Evolutionary conservation across 257 asterid species (phyloP).

Genomic region (Fraxinus quadrangulata): DNA sequence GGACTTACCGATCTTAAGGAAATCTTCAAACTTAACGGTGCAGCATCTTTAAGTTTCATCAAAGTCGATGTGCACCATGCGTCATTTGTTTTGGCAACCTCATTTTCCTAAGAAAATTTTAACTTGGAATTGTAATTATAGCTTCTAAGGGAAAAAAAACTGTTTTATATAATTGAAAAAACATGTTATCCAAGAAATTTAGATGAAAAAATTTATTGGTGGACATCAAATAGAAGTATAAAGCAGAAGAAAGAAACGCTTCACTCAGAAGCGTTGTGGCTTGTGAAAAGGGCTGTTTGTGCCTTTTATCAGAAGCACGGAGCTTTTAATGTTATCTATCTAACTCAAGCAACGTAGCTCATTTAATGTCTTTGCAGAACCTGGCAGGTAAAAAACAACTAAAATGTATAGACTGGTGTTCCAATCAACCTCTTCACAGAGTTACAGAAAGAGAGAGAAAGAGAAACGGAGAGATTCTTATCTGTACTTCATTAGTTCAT

Average conservation of each 20-base stretch:
- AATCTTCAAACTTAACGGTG: slow-evolving; percentile 95
- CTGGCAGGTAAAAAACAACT: neutral
- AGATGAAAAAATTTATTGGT: neutral
- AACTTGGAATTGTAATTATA: slow-evolving; percentile 9
- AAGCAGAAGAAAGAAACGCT: neutral
- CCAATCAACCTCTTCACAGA: neutral
- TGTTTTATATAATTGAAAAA: slow-evolving; percentile 1
- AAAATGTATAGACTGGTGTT: neutral
- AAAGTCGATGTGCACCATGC: slow-evolving; percentile 66
- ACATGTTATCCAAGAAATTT: neutral
- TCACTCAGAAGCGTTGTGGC: neutral
- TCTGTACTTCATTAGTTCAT: neutral
- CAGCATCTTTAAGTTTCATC: slow-evolving; percentile 68
- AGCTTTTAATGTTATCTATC: neutral
- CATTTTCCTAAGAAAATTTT: slow-evolving; percentile 53
- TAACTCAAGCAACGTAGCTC: neutral
- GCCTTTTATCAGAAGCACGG: neutral
- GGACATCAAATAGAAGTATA: neutral
- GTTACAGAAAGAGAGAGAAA: neutral
- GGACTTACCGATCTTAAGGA: slow-evolving; percentile 84
- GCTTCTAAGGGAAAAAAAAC: slow-evolving; percentile 31
- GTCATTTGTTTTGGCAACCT: slow-evolving; percentile 70
- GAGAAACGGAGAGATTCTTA: neutral
- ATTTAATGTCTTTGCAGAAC: too few relatives aligned
- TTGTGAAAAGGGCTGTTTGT: neutral